Conservation (phyloP, 768 basidiomycete species). For the Gymnopilus dilepis region DNA sequence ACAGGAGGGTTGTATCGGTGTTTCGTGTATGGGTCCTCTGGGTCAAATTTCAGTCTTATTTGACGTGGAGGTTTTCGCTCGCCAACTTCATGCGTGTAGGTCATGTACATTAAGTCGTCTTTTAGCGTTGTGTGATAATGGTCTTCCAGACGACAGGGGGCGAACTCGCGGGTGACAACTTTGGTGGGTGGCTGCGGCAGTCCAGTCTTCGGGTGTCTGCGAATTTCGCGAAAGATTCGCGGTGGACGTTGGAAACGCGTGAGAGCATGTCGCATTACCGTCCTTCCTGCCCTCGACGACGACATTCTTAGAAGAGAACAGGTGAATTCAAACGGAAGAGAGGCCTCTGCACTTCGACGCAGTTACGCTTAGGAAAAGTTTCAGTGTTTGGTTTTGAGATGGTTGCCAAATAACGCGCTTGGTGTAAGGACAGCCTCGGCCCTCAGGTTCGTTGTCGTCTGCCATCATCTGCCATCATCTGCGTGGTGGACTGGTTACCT, state of each 20-base stretch:
- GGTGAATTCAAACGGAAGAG: neutral
- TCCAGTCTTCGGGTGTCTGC: constrained; percentile 51
- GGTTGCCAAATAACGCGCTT: constrained; percentile 10
- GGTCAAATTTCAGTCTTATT: constrained; percentile 75
- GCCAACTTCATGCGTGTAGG: constrained; percentile 78
- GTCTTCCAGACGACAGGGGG: constrained; percentile 73
- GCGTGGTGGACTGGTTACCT: too few relatives aligned
- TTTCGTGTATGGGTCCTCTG: constrained; percentile 81
- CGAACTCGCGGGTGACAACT: constrained; percentile 70
- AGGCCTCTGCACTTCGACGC: too few relatives aligned
- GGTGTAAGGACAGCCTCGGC: too few relatives aligned
- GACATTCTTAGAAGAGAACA: neutral
- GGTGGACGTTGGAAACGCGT: constrained; percentile 62
- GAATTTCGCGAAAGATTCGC: constrained; percentile 47
- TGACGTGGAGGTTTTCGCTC: constrained; percentile 57
- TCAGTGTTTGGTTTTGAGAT: constrained; percentile 2
- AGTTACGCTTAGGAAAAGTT: constrained; percentile 2
- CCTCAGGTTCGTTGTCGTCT: neutral
- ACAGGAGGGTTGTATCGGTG: constrained; percentile 77
- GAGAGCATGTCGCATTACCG: constrained; percentile 27
- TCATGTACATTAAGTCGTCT: constrained; percentile 94
- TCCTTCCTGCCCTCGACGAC: constrained; percentile 16
- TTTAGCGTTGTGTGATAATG: constrained; percentile 86
- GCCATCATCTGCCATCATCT: neutral
- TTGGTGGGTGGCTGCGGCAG: constrained; percentile 77